Evolutionary conservation across 2,329 filamentous ascomycete species (phyloP).

Genomic region (Xylaria hypoxylon): DNA sequence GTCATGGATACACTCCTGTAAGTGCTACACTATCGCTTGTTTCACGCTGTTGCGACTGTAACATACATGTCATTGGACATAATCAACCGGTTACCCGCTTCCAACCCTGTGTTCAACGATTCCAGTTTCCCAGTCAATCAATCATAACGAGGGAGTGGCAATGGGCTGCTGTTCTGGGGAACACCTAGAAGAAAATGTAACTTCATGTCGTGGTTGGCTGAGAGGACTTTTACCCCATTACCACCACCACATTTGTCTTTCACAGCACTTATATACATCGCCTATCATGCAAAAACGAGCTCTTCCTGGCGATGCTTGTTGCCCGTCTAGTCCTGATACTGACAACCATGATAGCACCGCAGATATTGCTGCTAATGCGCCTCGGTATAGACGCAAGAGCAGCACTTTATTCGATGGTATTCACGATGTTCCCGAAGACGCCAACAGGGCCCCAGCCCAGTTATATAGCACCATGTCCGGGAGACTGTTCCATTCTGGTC

Average conservation of each 20-base stretch:
- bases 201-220: conserved; percentile 4
- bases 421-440: conserved; percentile 87
- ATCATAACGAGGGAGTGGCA: neutral
- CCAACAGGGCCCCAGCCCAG: conserved; percentile 90
- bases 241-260: neutral
- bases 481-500: conserved; percentile 93
- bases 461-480: conserved; percentile 98
- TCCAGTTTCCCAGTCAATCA: conserved; percentile 5
- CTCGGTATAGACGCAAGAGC: conserved; percentile 89
- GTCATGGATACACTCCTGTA: conserved; percentile 73
- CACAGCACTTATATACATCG: neutral
- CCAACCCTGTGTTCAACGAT: neutral
- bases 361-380: conserved; percentile 90
- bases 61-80: conserved; percentile 18
- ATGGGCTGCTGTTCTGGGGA: conserved; percentile 10
- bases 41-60: conserved; percentile 30
- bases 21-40: conserved; percentile 52
- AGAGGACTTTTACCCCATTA: neutral
- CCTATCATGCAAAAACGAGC: conserved; percentile 38
- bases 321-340: conserved; percentile 44
- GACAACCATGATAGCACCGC: conserved; percentile 73
- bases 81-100: conserved; percentile 21
- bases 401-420: conserved; percentile 98
- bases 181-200: neutral
- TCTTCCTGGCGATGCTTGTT: conserved; percentile 39